Percentiles rank a stretch among this genome's conserved stretches.
phyloP scores from a whole-genome alignment of 2,329 filamentous ascomycete species.

The Stemphylium beticola region DNA sequence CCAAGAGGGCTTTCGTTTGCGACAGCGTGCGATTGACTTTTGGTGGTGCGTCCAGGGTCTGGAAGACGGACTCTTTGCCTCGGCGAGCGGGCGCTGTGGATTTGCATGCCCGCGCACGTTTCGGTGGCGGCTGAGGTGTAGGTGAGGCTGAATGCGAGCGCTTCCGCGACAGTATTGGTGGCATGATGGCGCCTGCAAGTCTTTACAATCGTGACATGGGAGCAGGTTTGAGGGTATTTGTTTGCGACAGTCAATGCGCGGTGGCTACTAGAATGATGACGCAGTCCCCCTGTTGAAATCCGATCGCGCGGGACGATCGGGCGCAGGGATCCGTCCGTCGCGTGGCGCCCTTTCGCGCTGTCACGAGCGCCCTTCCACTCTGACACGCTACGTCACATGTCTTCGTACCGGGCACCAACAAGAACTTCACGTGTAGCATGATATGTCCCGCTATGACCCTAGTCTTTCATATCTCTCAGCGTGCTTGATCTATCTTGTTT shows the following conservation, averaged over 20 bases:
- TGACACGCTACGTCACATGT: not conserved
- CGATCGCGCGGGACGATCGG: constrained; percentile 29
- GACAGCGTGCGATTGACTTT: constrained; percentile 41
- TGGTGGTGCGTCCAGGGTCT: constrained; percentile 51
- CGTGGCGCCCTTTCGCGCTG: constrained; percentile 19
- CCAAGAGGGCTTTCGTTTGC: constrained; percentile 47
- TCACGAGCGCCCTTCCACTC: constrained; percentile 18
- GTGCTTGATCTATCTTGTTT: not conserved
- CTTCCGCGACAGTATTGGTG: constrained; percentile 72
- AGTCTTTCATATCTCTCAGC: too few species aligned
- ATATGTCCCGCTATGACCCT: not conserved
- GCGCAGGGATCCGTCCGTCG: constrained; percentile 19
- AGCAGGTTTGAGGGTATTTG: not conserved
- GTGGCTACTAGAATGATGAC: constrained; percentile 32
- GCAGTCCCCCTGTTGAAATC: constrained; percentile 24
- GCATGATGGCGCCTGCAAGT: constrained; percentile 57
- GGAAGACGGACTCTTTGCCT: constrained; percentile 52
- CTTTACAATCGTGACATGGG: constrained; percentile 6
- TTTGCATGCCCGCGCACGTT: constrained; percentile 29
- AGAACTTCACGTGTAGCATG: not conserved
- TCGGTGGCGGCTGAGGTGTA: constrained; percentile 43
- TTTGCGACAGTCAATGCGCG: not conserved
- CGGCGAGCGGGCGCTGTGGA: constrained; percentile 25
- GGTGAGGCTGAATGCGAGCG: constrained; percentile 61
- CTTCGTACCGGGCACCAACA: not conserved